These are phyloP conservation scores for Mangifera indica DNA, from an alignment of 345 rosid genomes.

Conservation along the genomic window DNA sequence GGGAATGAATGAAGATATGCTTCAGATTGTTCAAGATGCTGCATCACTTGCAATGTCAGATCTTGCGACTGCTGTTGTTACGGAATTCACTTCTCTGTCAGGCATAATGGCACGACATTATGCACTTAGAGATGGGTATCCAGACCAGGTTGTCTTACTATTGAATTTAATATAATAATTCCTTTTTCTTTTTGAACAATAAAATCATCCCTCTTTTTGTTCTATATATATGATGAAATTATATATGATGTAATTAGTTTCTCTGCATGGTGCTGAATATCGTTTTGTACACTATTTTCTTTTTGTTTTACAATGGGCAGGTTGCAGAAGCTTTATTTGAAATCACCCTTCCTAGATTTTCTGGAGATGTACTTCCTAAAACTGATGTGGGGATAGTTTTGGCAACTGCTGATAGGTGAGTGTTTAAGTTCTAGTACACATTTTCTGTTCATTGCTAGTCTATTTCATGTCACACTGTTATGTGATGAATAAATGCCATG, in stretches of 20 bases:
- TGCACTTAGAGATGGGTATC: constrained; percentile 90
- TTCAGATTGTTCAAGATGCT: constrained; percentile 63
- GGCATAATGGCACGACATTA: constrained; percentile 97
- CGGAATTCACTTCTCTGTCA: constrained; percentile 85
- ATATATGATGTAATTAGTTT: constrained; percentile 4
- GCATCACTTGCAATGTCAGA: constrained; percentile 96
- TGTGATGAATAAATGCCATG: too few species aligned
- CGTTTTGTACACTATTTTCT: not conserved
- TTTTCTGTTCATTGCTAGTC: not conserved
- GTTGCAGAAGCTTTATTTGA: constrained; percentile 90
- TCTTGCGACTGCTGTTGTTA: constrained; percentile 91
- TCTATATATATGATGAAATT: not conserved
- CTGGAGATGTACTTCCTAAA: constrained; percentile 84
- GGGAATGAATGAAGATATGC: constrained; percentile 47
- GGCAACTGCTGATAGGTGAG: constrained; percentile 90
- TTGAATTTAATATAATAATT: constrained; percentile 2
- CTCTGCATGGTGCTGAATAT: constrained; percentile 1
- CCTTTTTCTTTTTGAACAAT: not conserved
- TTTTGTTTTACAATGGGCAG: constrained; percentile 36
- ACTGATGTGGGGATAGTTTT: constrained; percentile 81
- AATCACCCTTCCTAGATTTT: constrained; percentile 80
- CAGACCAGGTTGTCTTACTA: constrained; percentile 63
- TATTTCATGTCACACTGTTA: too few species aligned
- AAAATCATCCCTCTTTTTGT: not conserved
- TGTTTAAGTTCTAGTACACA: constrained; percentile 16